These are phyloP conservation scores for Stachybotrys chartarum DNA, from an alignment of 2,329 filamentous ascomycete species.

Conservation along the genomic window DNA sequence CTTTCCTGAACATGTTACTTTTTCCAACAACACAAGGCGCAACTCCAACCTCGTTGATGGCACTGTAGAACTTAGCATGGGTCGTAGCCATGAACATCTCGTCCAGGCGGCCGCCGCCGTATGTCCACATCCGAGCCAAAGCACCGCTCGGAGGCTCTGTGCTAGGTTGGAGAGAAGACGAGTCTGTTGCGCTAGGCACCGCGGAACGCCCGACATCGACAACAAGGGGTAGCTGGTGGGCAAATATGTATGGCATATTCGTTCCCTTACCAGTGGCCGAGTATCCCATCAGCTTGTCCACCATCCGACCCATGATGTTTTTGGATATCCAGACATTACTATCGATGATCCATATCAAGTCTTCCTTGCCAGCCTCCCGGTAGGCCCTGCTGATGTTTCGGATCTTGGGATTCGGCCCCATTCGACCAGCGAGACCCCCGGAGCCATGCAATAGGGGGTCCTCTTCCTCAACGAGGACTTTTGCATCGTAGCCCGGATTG, in stretches of 20 bases:
- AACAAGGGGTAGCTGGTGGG: conserved; percentile 85
- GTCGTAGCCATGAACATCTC: conserved; percentile 91
- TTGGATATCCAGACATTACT: conserved; percentile 90
- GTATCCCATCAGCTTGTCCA: conserved; percentile 75
- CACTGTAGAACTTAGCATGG: conserved; percentile 95
- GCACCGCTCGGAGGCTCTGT: conserved; percentile 1
- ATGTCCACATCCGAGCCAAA: conserved; percentile 22
- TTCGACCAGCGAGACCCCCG: conserved; percentile 41
- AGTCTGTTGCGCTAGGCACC: neutral
- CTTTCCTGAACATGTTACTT: conserved; percentile 95
- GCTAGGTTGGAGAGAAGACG: neutral
- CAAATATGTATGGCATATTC: conserved; percentile 71
- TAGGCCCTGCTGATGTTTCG: conserved; percentile 93
- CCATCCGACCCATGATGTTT: conserved; percentile 78
- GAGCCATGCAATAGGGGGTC: conserved; percentile 60
- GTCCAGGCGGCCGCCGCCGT: conserved; percentile 76
- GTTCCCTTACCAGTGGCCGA: conserved; percentile 34
- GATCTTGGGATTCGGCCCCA: conserved; percentile 98
- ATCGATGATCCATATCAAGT: conserved; percentile 91
- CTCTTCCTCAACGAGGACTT: conserved; percentile 73
- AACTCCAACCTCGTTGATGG: conserved; percentile 86
- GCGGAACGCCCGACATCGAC: conserved; percentile 52
- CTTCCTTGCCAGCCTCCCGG: conserved; percentile 68
- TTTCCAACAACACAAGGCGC: conserved; percentile 95
- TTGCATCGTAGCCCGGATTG: conserved; percentile 64